Evolutionary conservation across 2,329 filamentous ascomycete species (phyloP), one percentile per base, ranked within the genome.

Genomic region (Coniochaeta pulveracea): DNA sequence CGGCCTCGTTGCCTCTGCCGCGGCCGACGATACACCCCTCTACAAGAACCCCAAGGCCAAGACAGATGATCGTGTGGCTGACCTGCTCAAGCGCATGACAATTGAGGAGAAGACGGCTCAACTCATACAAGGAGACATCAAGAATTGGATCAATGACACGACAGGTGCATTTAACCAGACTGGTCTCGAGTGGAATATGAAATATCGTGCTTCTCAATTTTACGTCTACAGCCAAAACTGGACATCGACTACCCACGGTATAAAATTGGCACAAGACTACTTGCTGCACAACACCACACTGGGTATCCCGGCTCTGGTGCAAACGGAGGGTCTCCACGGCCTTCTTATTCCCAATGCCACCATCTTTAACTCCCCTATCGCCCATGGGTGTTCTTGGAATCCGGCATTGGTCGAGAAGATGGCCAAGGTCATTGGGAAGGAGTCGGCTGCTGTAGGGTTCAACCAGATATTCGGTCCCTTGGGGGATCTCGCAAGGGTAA

Each of bases 361-460:
- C 2, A 81, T 85, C 38, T 86, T 85, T 61, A 85, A 85, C 54
- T 82, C 76, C 2, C 80, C 81, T 0, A 84, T 85, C 43, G 80
- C 63, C 6, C 72, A 80, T 34, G 80, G 72, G 11, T 83, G 77
- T 46, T 79, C 79, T 0, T 85, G 76, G 59, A 81, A 85, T 47
- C 68, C 69, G 0, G 63, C 58, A 25, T 54, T 84, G 10, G 58
- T 84, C 4, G 55, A 75, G 42, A 67, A 80, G 42, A 84, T 85
- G 78, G 80, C 64, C 6, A 56, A 59, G 4, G 64, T 69, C 12
- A 83, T 84, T 42, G 79, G 67, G 5, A 64, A 70, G 30, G 80
- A 86, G 52, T 63, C 78, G 16, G 59, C 64, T 34, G 72, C 80
- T 4, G 56, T 85, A 2, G 80, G 81, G 1, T 72, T 82, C 14